These are phyloP conservation scores for Saccharomycopsis fermentans DNA, from an alignment of 805 yeast genomes.

Conservation along the genomic window DNA sequence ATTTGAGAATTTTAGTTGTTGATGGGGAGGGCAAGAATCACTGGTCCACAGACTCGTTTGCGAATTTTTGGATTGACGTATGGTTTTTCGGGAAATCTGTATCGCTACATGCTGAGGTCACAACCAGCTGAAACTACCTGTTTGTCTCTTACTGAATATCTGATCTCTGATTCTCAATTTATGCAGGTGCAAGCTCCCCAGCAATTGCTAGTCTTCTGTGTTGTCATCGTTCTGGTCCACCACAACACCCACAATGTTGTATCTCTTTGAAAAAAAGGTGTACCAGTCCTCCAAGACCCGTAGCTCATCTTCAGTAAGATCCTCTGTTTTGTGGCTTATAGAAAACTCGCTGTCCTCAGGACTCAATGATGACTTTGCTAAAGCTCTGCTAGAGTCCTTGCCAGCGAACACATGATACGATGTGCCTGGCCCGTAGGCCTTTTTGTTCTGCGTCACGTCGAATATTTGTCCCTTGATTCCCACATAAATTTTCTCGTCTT, in stretches of 20 bases:
- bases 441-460: constrained; percentile 60
- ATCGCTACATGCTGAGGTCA: too few relatives aligned
- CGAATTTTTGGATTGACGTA: too few relatives aligned
- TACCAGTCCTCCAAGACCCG: constrained; percentile 67
- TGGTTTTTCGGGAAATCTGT: too few relatives aligned
- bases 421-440: constrained; percentile 68
- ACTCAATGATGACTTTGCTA: constrained; percentile 56
- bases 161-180: too few relatives aligned
- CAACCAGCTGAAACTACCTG: too few relatives aligned
- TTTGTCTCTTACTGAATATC: too few relatives aligned
- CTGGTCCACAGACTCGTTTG: too few relatives aligned
- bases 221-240: constrained; percentile 2
- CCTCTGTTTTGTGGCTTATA: constrained; percentile 40
- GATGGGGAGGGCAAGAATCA: too few relatives aligned
- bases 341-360: constrained; percentile 36
- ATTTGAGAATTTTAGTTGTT: too few relatives aligned
- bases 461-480: constrained; percentile 70
- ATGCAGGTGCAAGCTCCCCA: too few relatives aligned
- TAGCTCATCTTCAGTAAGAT: constrained; percentile 48
- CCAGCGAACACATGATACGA: constrained; percentile 68
- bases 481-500: constrained; percentile 45
- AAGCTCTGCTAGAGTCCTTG: constrained; percentile 65
- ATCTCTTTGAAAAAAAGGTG: constrained; percentile 47
- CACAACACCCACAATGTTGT: constrained; percentile 20
- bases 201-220: not conserved